A percentile compares a stretch with the other conserved stretches of the same genome.
Conservation (phyloP, 1,284 basidiomycete genomes). For the Ustilago hordei region DNA sequence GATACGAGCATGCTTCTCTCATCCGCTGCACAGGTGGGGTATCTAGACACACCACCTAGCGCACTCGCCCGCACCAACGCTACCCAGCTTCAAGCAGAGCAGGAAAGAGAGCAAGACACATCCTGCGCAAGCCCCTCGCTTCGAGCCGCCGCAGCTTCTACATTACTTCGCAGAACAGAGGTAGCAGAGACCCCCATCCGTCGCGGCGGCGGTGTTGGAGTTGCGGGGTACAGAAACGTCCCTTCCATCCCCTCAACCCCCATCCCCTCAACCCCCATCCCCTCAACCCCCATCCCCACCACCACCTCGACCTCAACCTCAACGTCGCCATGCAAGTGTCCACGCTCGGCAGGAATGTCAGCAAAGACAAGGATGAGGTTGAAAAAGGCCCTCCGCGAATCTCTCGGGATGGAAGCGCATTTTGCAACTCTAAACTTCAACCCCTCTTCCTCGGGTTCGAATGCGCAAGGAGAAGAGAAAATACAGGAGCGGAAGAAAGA, state of each 20-base stretch:
- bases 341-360: conserved; percentile 31
- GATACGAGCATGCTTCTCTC: conserved; percentile 32
- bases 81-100: neutral
- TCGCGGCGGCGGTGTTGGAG: neutral
- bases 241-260: conserved; percentile 30
- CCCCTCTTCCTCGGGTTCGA: neutral
- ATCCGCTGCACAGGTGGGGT: conserved; percentile 3
- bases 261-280: conserved; percentile 21
- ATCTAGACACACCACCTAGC: conserved; percentile 22
- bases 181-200: conserved; percentile 21
- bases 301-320: conserved; percentile 14
- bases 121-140: conserved; percentile 38
- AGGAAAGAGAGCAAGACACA: conserved; percentile 6
- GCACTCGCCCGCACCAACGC: neutral
- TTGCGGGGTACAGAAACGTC: conserved; percentile 12
- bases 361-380: conserved; percentile 27
- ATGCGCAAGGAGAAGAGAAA: neutral
- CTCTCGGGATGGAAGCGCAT: conserved; percentile 35
- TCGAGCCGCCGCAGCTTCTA: conserved; percentile 19
- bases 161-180: neutral
- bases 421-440: conserved; percentile 21
- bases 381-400: conserved; percentile 37
- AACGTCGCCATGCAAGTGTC: conserved; percentile 16
- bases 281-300: neutral
- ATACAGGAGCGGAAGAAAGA: neutral